Conservation (phyloP, 2,329 filamentous ascomycete genomes). For the Colletotrichum endophyticum region DNA sequence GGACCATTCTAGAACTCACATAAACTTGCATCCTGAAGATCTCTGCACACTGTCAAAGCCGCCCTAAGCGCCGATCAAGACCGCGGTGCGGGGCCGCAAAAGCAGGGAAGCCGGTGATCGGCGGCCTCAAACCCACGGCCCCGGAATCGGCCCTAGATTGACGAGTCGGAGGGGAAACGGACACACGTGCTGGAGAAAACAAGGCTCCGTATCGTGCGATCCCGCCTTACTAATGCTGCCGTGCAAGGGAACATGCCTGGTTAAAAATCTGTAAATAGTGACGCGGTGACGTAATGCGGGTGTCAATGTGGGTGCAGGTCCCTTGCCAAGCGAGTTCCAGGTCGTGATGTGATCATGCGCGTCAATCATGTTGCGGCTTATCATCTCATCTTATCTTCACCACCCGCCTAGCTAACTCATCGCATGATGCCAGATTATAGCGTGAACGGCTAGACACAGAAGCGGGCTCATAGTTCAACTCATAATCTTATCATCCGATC, state of each 20-base stretch:
- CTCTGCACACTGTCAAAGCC: not conserved
- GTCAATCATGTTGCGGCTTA: not conserved
- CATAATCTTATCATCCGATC: not conserved
- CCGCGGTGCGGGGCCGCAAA: not conserved
- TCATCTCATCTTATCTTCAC: not conserved
- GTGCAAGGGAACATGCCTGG: conserved; percentile 5
- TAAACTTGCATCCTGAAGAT: not conserved
- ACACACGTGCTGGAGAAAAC: not conserved
- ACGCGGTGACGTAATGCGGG: conserved; percentile 9
- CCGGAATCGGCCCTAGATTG: not conserved
- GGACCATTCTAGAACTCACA: not conserved
- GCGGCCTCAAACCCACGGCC: not conserved
- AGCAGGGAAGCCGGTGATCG: not conserved
- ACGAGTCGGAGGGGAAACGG: not conserved
- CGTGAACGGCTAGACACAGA: not conserved
- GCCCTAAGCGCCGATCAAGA: not conserved
- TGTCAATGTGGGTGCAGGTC: conserved; percentile 2
- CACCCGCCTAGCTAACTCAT: not conserved
- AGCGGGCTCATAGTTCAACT: not conserved
- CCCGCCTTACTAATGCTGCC: not conserved
- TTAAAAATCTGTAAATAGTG: not conserved
- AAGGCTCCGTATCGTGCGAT: not conserved
- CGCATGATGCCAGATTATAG: not conserved
- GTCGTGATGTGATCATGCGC: conserved; percentile 12
- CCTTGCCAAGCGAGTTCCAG: not conserved